Conservation (phyloP, 2,329 filamentous ascomycete species). For the Colletotrichum spaethianum region DNA sequence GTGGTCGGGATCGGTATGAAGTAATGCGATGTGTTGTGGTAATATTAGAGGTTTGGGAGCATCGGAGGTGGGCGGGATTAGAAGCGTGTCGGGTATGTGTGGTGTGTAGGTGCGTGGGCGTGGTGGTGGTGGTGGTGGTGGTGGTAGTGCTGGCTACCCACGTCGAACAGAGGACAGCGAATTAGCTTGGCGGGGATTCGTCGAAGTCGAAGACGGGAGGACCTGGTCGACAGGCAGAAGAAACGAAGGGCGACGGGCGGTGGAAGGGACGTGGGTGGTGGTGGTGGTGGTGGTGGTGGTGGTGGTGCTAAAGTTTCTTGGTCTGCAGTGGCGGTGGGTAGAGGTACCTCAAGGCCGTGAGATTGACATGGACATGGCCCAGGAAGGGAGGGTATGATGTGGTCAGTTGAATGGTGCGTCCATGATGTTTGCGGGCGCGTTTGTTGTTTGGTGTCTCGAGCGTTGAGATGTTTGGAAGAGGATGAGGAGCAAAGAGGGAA, state of each 20-base stretch:
- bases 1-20: slow-evolving; percentile 32
- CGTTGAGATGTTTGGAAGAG: not conserved
- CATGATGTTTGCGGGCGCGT: slow-evolving; percentile 23
- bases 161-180: slow-evolving; percentile 16
- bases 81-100: not conserved
- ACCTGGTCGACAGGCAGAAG: slow-evolving; percentile 41
- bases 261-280: not conserved
- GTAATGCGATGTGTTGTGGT: slow-evolving; percentile 33
- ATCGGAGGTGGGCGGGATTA: slow-evolving; percentile 19
- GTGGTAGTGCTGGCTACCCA: slow-evolving; percentile 2
- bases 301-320: not conserved
- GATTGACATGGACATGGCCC: slow-evolving; percentile 31
- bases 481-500: slow-evolving; percentile 11
- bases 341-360: not conserved
- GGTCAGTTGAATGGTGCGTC: slow-evolving; percentile 16
- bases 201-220: slow-evolving; percentile 25
- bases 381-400: slow-evolving; percentile 11
- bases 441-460: slow-evolving; percentile 14
- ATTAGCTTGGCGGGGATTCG: slow-evolving; percentile 25
- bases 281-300: slow-evolving; percentile 1
- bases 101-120: not conserved
- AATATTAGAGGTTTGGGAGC: slow-evolving; percentile 14
- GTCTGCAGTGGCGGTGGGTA: not conserved
- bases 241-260: slow-evolving; percentile 25
- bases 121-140: not conserved